phyloP scores from a whole-genome alignment of 208 protist species.

The Phytomonas sp. region DNA sequence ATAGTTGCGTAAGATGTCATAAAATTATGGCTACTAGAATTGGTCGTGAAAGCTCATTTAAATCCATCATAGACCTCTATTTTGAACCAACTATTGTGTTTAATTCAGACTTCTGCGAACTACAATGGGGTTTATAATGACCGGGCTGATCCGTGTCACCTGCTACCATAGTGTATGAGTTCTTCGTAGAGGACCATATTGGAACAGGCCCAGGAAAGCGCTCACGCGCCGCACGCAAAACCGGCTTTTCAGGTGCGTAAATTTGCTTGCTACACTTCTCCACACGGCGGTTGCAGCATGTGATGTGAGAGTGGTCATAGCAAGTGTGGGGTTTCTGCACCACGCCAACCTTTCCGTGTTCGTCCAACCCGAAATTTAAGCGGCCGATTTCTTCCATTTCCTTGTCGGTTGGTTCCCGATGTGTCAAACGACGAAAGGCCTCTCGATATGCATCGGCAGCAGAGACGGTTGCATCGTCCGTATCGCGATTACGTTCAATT shows the following conservation, averaged over 20 bases:
- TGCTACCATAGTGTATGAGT: slow-evolving; percentile 43
- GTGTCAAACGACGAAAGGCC: slow-evolving; percentile 63
- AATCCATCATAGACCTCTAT: not conserved
- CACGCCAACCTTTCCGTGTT: slow-evolving; percentile 62
- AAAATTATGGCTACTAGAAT: not conserved
- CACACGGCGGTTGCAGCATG: slow-evolving; percentile 37
- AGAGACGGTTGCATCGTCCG: slow-evolving; percentile 22
- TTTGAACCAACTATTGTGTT: slow-evolving; percentile 14
- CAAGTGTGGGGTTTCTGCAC: slow-evolving; percentile 76
- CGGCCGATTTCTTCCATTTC: slow-evolving; percentile 67
- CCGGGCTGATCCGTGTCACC: slow-evolving; percentile 57
- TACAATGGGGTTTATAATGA: slow-evolving; percentile 31
- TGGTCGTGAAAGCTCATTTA: not conserved
- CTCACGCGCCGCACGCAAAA: slow-evolving; percentile 54
- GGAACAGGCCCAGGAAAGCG: slow-evolving; percentile 78
- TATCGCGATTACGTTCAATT: slow-evolving; percentile 26
- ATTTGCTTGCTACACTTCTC: slow-evolving; percentile 52
- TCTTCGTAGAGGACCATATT: slow-evolving; percentile 76
- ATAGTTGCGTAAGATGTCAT: not conserved
- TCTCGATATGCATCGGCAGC: slow-evolving; percentile 63
- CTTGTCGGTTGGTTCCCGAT: slow-evolving; percentile 52
- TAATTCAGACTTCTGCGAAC: slow-evolving; percentile 1
- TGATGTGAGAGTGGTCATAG: slow-evolving; percentile 71
- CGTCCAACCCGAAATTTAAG: slow-evolving; percentile 63
- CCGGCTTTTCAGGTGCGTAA: slow-evolving; percentile 45